Conservation (phyloP, 441 rosid genomes). For the Arabidopsis lyrata region DNA sequence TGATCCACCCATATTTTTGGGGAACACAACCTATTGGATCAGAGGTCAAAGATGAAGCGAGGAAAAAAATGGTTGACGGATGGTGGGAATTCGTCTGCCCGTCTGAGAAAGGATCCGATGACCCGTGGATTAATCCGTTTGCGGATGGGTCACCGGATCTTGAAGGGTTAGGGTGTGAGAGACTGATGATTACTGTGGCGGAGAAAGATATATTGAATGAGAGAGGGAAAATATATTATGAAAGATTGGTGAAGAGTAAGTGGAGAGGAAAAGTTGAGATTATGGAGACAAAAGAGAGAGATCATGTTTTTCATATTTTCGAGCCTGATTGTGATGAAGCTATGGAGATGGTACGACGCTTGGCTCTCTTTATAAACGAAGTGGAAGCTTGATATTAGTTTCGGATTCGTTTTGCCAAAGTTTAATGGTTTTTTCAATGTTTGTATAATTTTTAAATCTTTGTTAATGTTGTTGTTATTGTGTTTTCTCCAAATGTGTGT, state of each 20-base stretch:
- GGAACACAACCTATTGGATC: constrained; percentile 63
- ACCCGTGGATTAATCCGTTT: constrained; percentile 74
- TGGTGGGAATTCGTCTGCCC: constrained; percentile 78
- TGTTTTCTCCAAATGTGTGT: not conserved
- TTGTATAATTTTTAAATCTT: not conserved
- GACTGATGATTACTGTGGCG: constrained; percentile 57
- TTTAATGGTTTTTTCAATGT: not conserved
- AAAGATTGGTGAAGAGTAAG: constrained; percentile 52
- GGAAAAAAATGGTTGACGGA: constrained; percentile 66
- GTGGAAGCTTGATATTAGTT: constrained; percentile 1
- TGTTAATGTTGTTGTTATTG: constrained; percentile 7
- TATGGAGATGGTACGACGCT: constrained; percentile 46
- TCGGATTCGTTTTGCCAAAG: not conserved
- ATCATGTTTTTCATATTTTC: constrained; percentile 77
- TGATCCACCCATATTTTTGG: constrained; percentile 85
- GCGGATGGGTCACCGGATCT: constrained; percentile 52
- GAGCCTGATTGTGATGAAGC: constrained; percentile 63
- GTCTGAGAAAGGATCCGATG: constrained; percentile 67
- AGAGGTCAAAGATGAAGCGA: constrained; percentile 49
- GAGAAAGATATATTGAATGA: constrained; percentile 66
- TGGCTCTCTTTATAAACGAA: constrained; percentile 63
- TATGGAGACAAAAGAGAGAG: constrained; percentile 60
- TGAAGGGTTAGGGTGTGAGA: constrained; percentile 54
- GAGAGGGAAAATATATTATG: constrained; percentile 65
- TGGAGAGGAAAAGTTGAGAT: constrained; percentile 64